Evolutionary conservation across 2,329 filamentous ascomycete species (phyloP).

Genomic region (Colletotrichum sp.): DNA sequence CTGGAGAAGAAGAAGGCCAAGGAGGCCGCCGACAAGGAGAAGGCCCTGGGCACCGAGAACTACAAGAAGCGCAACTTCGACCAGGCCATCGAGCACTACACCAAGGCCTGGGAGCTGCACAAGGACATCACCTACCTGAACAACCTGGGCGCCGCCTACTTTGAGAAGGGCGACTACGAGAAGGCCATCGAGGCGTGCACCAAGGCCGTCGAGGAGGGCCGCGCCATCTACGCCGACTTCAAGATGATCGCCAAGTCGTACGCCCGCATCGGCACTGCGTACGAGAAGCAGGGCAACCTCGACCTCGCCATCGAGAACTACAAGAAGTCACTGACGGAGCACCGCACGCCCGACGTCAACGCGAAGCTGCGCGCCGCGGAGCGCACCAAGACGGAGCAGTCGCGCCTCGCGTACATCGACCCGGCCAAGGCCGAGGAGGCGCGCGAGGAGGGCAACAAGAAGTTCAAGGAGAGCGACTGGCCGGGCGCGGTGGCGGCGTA

Average conservation of each 20-base stretch:
- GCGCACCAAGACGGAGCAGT: slow-evolving; percentile 80
- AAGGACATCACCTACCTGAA: slow-evolving; percentile 99
- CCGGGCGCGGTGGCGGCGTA: slow-evolving; percentile 94
- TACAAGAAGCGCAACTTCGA: slow-evolving; percentile 99
- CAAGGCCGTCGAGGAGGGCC: slow-evolving; percentile 88
- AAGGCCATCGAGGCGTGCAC: slow-evolving; percentile 86
- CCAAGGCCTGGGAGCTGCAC: slow-evolving; percentile 90
- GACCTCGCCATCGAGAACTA: slow-evolving; percentile 85
- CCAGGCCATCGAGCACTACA: slow-evolving; percentile 91
- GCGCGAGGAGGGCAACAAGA: slow-evolving; percentile 91
- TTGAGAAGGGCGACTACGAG: slow-evolving; percentile 94
- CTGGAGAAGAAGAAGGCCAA: slow-evolving; percentile 88
- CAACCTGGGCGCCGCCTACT: slow-evolving; percentile 92
- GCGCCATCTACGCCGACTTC: slow-evolving; percentile 91
- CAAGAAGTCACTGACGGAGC: slow-evolving; percentile 92
- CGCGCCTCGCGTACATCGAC: slow-evolving; percentile 83
- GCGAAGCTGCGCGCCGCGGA: slow-evolving; percentile 91
- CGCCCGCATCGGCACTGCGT: slow-evolving; percentile 89
- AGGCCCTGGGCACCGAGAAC: slow-evolving; percentile 88
- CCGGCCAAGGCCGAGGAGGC: slow-evolving; percentile 94
- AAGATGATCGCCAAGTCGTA: slow-evolving; percentile 99
- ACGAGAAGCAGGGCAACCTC: slow-evolving; percentile 88
- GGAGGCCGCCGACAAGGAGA: slow-evolving; percentile 91
- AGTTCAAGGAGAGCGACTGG: slow-evolving; percentile 97
- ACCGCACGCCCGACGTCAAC: slow-evolving; percentile 93